Percentiles rank a stretch among this genome's conserved stretches.
These are phyloP conservation scores for Pleurotus pulmonarius DNA, from an alignment of 768 basidiomycete species.

Conservation along the genomic window DNA sequence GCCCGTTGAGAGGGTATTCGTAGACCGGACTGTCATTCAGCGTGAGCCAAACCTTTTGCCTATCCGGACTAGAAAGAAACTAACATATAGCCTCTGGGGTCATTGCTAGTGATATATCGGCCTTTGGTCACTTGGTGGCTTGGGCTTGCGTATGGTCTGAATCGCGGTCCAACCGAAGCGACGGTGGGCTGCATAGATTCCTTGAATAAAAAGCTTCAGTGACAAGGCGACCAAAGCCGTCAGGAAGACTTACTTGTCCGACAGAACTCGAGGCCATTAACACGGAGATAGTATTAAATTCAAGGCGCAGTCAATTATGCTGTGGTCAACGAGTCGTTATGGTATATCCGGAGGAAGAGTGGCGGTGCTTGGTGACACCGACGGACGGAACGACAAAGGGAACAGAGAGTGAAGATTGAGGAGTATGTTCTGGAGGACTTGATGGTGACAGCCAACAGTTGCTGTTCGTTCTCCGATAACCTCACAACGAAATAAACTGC, in stretches of 20 bases:
- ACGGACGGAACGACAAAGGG: background rate
- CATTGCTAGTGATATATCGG: conserved; percentile 87
- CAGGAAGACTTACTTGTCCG: conserved; percentile 10
- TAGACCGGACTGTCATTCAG: conserved; percentile 62
- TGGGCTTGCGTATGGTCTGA: conserved; percentile 70
- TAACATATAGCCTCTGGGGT: conserved; percentile 86
- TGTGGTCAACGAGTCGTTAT: conserved; percentile 19
- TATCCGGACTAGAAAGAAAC: conserved; percentile 22
- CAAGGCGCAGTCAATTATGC: conserved; percentile 25
- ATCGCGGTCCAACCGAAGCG: conserved; percentile 37
- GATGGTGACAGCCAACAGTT: conserved; percentile 5
- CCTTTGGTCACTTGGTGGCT: conserved; percentile 82
- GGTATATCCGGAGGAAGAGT: conserved; percentile 14
- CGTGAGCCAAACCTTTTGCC: no score
- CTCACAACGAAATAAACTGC: conserved; percentile 6
- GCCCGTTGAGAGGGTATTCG: conserved; percentile 84
- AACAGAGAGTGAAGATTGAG: background rate
- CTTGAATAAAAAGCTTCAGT: conserved; percentile 17
- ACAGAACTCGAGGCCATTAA: conserved; percentile 17
- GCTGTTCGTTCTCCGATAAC: conserved; percentile 6
- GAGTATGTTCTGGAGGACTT: conserved; percentile 2
- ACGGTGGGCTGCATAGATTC: conserved; percentile 39
- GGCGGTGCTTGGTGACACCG: background rate
- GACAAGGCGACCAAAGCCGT: background rate
- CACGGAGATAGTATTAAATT: conserved; percentile 11